phyloP scores from a whole-genome alignment of 208 protist genomes.

The Lotmaria passim region DNA sequence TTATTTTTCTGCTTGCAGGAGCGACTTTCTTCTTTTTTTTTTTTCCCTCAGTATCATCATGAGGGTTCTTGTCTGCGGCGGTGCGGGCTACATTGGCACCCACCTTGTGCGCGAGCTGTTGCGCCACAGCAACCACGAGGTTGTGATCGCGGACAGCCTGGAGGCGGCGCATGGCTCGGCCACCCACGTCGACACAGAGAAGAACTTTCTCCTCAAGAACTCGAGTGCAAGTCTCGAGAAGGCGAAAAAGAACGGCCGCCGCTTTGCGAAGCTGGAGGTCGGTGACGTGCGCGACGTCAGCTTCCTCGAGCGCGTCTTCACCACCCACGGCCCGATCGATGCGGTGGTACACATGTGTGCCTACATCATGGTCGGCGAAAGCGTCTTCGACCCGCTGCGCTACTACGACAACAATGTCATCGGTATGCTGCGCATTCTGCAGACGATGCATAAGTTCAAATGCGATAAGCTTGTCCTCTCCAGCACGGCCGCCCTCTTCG shows the following conservation, averaged over 20 bases:
- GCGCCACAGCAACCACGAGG: slow-evolving; percentile 69
- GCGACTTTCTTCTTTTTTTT: slow-evolving; percentile 23
- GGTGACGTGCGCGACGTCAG: slow-evolving; percentile 86
- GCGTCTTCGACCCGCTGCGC: slow-evolving; percentile 82
- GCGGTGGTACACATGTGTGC: slow-evolving; percentile 97
- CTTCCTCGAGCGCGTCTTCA: slow-evolving; percentile 91
- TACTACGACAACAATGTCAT: slow-evolving; percentile 98
- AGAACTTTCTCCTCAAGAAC: slow-evolving; percentile 40
- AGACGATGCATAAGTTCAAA: slow-evolving; percentile 91
- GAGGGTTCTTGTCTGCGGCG: slow-evolving; percentile 95
- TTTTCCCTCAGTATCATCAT: slow-evolving; percentile 41
- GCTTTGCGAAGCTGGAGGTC: slow-evolving; percentile 69
- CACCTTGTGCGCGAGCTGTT: slow-evolving; percentile 95
- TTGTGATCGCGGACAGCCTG: slow-evolving; percentile 96
- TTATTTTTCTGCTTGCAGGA: no score
- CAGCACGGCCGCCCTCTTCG: slow-evolving; percentile 96
- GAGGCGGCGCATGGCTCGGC: slow-evolving; percentile 67
- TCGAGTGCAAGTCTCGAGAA: slow-evolving; percentile 17
- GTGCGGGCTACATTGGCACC: slow-evolving; percentile 98
- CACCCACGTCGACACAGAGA: slow-evolving; percentile 63
- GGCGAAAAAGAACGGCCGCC: slow-evolving; percentile 20
- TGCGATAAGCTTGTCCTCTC: slow-evolving; percentile 97
- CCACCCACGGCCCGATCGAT: slow-evolving; percentile 76
- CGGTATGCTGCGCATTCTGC: slow-evolving; percentile 92
- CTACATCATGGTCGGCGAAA: slow-evolving; percentile 94